Conservation (phyloP, 306 rosid genomes). For the Cucurbita pepo region DNA sequence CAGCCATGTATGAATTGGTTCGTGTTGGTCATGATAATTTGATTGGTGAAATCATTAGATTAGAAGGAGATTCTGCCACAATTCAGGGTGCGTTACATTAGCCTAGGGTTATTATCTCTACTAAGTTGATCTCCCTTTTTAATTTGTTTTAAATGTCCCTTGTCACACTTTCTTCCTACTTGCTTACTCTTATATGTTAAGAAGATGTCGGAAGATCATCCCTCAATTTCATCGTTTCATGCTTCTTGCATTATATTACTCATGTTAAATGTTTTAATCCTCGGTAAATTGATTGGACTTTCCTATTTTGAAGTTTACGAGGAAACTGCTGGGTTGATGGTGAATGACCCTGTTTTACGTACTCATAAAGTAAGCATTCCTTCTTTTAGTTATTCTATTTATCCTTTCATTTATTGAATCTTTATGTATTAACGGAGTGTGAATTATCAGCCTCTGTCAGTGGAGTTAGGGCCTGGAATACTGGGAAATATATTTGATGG, state of each 20-base stretch:
- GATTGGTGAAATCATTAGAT: slow-evolving; percentile 94
- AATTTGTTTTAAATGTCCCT: background rate
- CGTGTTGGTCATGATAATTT: slow-evolving; percentile 89
- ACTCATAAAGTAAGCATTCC: slow-evolving; percentile 64
- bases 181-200: background rate
- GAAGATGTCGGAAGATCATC: background rate
- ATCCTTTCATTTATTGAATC: background rate
- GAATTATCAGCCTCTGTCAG: slow-evolving; percentile 79
- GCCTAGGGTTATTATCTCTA: background rate
- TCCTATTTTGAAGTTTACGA: slow-evolving; percentile 57
- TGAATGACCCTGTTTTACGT: slow-evolving; percentile 87
- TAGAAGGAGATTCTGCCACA: slow-evolving; percentile 96
- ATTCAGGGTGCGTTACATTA: slow-evolving; percentile 54
- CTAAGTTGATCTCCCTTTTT: background rate
- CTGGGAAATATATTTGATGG: slow-evolving; percentile 97
- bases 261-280: background rate
- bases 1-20: slow-evolving; percentile 96
- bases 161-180: background rate
- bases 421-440: slow-evolving; percentile 13
- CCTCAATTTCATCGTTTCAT: background rate
- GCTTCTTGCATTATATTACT: background rate
- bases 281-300: background rate
- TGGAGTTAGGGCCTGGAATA: slow-evolving; percentile 98
- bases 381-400: background rate
- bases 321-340: slow-evolving; percentile 95